These are phyloP conservation scores for Picea abies DNA, from an alignment of 83 land plant species.

Conservation along the genomic window DNA sequence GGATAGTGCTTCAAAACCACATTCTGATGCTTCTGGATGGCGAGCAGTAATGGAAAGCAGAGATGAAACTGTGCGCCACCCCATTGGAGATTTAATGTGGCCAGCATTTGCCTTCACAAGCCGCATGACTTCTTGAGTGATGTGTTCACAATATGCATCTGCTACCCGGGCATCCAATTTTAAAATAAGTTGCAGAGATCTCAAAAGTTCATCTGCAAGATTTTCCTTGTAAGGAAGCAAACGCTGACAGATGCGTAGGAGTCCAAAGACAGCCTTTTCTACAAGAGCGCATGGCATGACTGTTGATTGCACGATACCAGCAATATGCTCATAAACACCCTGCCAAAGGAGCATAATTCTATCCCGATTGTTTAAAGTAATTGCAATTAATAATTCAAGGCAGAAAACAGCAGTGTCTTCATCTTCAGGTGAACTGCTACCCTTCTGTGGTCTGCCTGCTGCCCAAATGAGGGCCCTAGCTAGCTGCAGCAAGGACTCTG, in stretches of 20 bases:
- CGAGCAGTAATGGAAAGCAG: constrained; percentile 89
- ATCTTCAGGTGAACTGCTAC: constrained; percentile 81
- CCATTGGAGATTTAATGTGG: constrained; percentile 88
- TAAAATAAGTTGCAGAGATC: constrained; percentile 87
- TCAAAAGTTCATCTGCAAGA: constrained; percentile 93
- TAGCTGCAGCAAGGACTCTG: constrained; percentile 89
- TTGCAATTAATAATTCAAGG: too few relatives aligned
- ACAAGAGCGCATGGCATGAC: constrained; percentile 92
- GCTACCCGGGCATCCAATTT: constrained; percentile 99
- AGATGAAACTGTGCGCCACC: constrained; percentile 92
- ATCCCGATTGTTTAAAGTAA: too few relatives aligned
- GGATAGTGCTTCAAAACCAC: constrained; percentile 86
- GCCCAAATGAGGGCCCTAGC: constrained; percentile 95
- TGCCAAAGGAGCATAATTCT: too few relatives aligned
- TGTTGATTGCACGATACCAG: constrained; percentile 85
- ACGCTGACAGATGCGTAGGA: constrained; percentile 88
- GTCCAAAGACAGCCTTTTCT: constrained; percentile 97
- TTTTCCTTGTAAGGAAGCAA: constrained; percentile 96
- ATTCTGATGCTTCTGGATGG: constrained; percentile 93
- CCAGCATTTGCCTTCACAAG: constrained; percentile 93
- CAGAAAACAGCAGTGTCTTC: constrained; percentile 10
- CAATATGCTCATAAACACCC: constrained; percentile 66
- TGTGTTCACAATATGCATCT: constrained; percentile 95
- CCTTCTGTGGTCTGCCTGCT: constrained; percentile 96
- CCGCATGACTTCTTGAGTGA: constrained; percentile 92